Conservation (phyloP, 1,284 basidiomycete species). For the Cutaneotrichosporon cavernicola region DNA sequence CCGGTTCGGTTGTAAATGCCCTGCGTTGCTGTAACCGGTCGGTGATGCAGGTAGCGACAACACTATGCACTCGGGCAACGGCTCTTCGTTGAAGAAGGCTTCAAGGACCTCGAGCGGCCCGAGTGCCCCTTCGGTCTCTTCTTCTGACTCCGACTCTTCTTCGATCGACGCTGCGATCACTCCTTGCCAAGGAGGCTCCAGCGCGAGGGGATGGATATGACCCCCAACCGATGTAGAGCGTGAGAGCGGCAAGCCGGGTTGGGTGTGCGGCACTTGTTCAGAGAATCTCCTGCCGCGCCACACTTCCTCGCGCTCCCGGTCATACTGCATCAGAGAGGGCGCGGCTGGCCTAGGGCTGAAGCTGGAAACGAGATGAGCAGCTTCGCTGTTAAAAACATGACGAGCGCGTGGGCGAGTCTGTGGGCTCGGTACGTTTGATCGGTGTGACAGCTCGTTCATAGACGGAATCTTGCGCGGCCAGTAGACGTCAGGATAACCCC, state of each 20-base stretch:
- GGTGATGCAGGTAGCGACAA: neutral
- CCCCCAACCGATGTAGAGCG: neutral
- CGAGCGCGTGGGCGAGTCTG: neutral
- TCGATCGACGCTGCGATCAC: neutral
- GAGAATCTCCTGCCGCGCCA: constrained; percentile 3
- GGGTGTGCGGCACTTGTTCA: neutral
- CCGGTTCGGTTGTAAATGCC: neutral
- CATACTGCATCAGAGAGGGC: neutral
- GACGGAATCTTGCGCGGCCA: constrained; percentile 6
- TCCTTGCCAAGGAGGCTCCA: neutral
- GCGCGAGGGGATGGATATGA: neutral
- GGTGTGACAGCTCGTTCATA: neutral
- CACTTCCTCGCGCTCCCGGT: neutral
- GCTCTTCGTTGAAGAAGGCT: constrained; percentile 18
- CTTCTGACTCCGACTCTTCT: constrained; percentile 14
- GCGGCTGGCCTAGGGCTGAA: neutral
- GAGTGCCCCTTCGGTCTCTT: constrained; percentile 10
- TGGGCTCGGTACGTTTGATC: neutral
- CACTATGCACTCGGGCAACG: constrained; percentile 11
- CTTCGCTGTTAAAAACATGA: neutral
- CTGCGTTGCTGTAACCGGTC: neutral
- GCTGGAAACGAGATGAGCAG: no score
- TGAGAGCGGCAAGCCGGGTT: neutral
- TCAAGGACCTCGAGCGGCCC: constrained; percentile 22
- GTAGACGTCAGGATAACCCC: neutral